Evolutionary conservation across 305 asterid genomes (phyloP).

Genomic region (Petunia hybrid): DNA sequence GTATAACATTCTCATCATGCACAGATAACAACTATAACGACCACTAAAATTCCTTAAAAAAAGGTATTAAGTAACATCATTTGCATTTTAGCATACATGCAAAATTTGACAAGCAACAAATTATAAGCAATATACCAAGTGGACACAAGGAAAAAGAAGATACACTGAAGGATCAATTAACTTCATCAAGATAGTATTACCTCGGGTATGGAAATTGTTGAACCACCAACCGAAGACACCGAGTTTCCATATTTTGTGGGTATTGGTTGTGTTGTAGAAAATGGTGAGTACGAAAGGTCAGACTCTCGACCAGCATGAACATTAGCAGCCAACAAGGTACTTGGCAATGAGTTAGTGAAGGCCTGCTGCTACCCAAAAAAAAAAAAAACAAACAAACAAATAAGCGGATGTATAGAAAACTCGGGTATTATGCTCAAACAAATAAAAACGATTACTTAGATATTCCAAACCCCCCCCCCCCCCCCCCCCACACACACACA

Average conservation of each 20-base stretch:
- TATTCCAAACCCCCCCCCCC: not conserved
- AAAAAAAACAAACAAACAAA: constrained; percentile 28
- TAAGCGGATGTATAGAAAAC: constrained; percentile 30
- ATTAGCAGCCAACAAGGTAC: constrained; percentile 64
- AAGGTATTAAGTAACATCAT: not conserved
- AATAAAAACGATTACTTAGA: constrained; percentile 8
- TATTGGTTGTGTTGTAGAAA: constrained; percentile 65
- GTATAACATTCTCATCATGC: constrained; percentile 2
- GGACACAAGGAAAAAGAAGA: not conserved
- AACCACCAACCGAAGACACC: constrained; percentile 59
- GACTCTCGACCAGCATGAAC: constrained; percentile 72
- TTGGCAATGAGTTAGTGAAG: constrained; percentile 70
- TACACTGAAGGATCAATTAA: not conserved
- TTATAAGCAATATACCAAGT: constrained; percentile 25
- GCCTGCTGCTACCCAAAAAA: constrained; percentile 57
- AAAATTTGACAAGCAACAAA: constrained; percentile 4
- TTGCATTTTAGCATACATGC: constrained; percentile 1
- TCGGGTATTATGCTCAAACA: constrained; percentile 18
- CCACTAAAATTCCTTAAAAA: constrained; percentile 11
- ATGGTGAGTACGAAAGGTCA: constrained; percentile 79
- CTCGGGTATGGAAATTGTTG: constrained; percentile 85
- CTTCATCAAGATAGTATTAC: constrained; percentile 41
- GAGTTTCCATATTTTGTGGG: constrained; percentile 67
- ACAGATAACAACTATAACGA: constrained; percentile 11
- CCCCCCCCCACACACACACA: too few relatives aligned